Percentiles rank a stretch among this genome's conserved stretches.
Conservation (phyloP, 768 basidiomycete genomes). For the Pleurotus citrinopileatus region DNA sequence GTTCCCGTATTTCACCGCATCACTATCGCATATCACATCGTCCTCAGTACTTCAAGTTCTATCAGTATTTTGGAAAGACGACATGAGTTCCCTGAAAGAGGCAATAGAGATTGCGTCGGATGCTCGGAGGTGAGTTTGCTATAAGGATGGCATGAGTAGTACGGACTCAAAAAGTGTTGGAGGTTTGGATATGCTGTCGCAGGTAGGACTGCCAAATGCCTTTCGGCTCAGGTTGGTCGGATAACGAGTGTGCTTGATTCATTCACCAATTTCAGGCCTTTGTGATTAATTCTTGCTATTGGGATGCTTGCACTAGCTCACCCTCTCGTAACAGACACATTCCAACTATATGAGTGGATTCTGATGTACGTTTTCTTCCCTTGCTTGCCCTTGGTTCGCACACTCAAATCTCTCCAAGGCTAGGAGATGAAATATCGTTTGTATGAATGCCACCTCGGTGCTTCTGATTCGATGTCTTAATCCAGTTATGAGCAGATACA, state of each 20-base stretch:
- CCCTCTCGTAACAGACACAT: constrained; percentile 11
- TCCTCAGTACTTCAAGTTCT: too few species aligned
- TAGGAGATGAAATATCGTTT: constrained; percentile 19
- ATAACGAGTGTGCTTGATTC: too few species aligned
- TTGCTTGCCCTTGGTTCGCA: too few species aligned
- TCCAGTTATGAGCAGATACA: constrained; percentile 16
- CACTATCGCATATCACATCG: too few species aligned
- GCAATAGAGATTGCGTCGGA: too few species aligned
- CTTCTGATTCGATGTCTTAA: not conserved
- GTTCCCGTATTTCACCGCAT: too few species aligned
- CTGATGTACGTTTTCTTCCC: constrained; percentile 13
- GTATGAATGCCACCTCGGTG: constrained; percentile 10
- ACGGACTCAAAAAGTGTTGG: not conserved
- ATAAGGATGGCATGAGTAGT: not conserved
- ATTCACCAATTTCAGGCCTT: not conserved
- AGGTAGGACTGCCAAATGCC: too few species aligned
- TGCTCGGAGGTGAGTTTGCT: not conserved
- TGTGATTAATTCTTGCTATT: not conserved
- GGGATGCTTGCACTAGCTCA: not conserved
- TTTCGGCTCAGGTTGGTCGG: not conserved
- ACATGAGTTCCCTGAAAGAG: too few species aligned
- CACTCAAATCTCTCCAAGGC: too few species aligned
- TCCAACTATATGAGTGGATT: constrained; percentile 24
- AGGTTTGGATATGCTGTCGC: not conserved
- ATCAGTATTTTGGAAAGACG: too few species aligned